A percentile compares a stretch with the other conserved stretches of the same genome.
Conservation (phyloP, 345 rosid species). For the Kernera saxatilis region DNA sequence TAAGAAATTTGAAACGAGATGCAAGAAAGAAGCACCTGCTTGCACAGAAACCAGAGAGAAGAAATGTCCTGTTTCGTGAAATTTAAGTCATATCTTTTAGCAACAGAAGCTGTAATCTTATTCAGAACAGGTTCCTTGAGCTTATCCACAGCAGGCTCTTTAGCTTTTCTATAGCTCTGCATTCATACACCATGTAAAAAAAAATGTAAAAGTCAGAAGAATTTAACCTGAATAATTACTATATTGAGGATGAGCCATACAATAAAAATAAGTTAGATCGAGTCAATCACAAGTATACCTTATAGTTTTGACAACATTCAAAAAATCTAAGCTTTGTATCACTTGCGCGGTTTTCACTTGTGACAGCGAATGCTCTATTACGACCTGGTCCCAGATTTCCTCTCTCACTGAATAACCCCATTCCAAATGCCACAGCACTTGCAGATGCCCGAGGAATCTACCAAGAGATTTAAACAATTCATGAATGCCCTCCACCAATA, state of each 20-base stretch:
- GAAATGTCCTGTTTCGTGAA: slow-evolving; percentile 72
- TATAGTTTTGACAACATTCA: slow-evolving; percentile 84
- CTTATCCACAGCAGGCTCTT: slow-evolving; percentile 65
- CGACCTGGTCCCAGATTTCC: slow-evolving; percentile 79
- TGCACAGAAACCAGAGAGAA: slow-evolving; percentile 92
- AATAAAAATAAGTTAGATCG: background rate
- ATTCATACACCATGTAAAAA: slow-evolving; percentile 3
- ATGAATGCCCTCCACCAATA: background rate
- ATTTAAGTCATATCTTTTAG: slow-evolving; percentile 48
- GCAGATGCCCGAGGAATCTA: slow-evolving; percentile 95
- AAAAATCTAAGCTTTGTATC: slow-evolving; percentile 71
- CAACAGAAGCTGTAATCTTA: slow-evolving; percentile 62
- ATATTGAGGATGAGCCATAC: background rate
- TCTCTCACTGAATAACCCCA: slow-evolving; percentile 78
- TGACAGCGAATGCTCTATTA: slow-evolving; percentile 80
- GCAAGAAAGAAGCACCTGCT: slow-evolving; percentile 50
- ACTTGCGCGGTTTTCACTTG: slow-evolving; percentile 90
- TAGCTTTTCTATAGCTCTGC: slow-evolving; percentile 55
- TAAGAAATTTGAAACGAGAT: background rate
- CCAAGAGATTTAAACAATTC: background rate
- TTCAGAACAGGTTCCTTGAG: slow-evolving; percentile 80
- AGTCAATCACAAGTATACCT: slow-evolving; percentile 42
- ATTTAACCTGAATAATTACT: background rate
- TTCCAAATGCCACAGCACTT: slow-evolving; percentile 97
- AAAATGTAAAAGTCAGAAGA: background rate